Evolutionary conservation across 495 filamentous ascomycete genomes (phyloP).

Genomic region (Emericellopsis terricola): DNA sequence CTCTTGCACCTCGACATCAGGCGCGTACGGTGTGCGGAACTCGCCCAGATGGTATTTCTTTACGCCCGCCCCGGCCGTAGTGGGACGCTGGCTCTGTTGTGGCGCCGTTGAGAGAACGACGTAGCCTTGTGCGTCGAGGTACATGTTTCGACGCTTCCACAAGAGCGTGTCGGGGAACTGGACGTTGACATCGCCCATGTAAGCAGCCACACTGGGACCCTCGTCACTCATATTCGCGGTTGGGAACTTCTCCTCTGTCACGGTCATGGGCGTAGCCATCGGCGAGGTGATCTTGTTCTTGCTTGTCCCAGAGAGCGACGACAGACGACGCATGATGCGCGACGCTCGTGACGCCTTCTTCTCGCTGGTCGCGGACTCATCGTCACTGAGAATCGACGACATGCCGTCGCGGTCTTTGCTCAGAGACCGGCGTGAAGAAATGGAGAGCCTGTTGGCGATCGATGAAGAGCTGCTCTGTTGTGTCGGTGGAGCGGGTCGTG

Average conservation of each 20-base stretch:
- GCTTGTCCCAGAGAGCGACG: slow-evolving; percentile 40
- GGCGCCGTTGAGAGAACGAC: slow-evolving; percentile 45
- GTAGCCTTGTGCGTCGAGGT: slow-evolving; percentile 59
- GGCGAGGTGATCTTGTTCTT: slow-evolving; percentile 38
- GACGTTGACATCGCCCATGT: slow-evolving; percentile 77
- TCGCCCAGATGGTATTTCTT: slow-evolving; percentile 70
- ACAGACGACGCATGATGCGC: slow-evolving; percentile 68
- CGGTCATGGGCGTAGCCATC: slow-evolving; percentile 32
- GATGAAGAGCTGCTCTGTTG: slow-evolving; percentile 9
- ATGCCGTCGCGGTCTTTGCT: slow-evolving; percentile 7
- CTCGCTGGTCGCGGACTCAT: slow-evolving; percentile 1
- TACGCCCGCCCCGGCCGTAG: slow-evolving; percentile 22
- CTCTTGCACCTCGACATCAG: slow-evolving; percentile 79
- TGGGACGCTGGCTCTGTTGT: slow-evolving; percentile 18
- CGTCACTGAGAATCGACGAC: slow-evolving; percentile 4
- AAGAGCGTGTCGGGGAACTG: slow-evolving; percentile 86
- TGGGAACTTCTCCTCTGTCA: slow-evolving; percentile 35
- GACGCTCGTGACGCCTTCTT: slow-evolving; percentile 34
- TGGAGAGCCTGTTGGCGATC: slow-evolving; percentile 21
- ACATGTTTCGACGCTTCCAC: slow-evolving; percentile 77
- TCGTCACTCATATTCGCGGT: slow-evolving; percentile 4
- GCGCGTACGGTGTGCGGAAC: slow-evolving; percentile 58
- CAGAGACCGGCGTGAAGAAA: slow-evolving; percentile 24
- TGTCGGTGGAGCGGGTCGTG: slow-evolving; percentile 17
- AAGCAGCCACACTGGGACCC: slow-evolving; percentile 29